phyloP scores from a whole-genome alignment of 192 early-diverging fungal species.

The Backusella westeae region DNA sequence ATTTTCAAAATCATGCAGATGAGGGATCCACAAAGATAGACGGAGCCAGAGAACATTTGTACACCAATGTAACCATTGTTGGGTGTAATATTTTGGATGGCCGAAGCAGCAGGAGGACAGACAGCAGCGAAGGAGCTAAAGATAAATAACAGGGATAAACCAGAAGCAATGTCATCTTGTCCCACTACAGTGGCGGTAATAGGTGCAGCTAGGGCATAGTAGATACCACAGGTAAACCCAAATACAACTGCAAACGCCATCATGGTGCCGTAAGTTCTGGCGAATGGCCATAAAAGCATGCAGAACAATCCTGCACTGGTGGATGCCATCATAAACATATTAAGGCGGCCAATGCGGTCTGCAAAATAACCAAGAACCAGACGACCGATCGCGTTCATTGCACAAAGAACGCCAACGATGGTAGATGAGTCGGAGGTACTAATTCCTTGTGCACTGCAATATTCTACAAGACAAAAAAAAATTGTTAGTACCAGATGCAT shows the following conservation, averaged over 20 bases:
- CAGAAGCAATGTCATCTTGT: constrained; percentile 19
- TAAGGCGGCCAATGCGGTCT: constrained; percentile 31
- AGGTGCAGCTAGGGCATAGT: constrained; percentile 30
- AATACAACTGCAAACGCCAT: constrained; percentile 31
- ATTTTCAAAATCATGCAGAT: constrained; percentile 22
- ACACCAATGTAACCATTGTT: constrained; percentile 19
- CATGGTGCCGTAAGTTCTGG: constrained; percentile 18
- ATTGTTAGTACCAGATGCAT: not conserved
- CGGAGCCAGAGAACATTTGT: constrained; percentile 31
- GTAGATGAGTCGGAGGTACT: constrained; percentile 10
- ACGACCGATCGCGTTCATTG: constrained; percentile 30
- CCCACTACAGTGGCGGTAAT: constrained; percentile 32
- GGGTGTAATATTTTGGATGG: constrained; percentile 18
- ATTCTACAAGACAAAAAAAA: constrained; percentile 16
- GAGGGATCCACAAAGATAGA: constrained; percentile 20
- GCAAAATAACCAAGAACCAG: constrained; percentile 24
- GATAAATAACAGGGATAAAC: constrained; percentile 24
- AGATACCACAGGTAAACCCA: constrained; percentile 32
- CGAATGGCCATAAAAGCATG: constrained; percentile 28
- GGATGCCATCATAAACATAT: constrained; percentile 22
- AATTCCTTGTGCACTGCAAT: constrained; percentile 15
- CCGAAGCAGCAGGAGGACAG: constrained; percentile 28
- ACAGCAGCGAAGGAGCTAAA: constrained; percentile 10
- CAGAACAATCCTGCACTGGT: constrained; percentile 21
- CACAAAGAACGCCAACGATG: constrained; percentile 21